Conservation (phyloP, 768 basidiomycete genomes). For the Auricularia auricula-judae region DNA sequence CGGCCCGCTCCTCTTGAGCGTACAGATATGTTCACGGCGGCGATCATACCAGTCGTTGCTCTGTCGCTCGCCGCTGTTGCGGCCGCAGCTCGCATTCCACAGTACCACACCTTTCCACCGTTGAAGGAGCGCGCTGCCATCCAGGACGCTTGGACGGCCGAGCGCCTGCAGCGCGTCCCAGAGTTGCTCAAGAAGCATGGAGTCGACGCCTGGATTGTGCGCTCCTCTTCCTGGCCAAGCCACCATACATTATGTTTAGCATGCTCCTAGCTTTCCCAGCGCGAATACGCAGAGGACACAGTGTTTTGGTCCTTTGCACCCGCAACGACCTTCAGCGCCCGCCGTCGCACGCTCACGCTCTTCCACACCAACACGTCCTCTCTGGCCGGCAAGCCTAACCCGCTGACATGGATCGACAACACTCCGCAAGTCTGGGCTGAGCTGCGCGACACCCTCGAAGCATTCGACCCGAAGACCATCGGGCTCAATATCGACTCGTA, state of each 20-base stretch:
- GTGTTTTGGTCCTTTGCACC: constrained; percentile 41
- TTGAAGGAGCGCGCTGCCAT: constrained; percentile 12
- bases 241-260: not conserved
- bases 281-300: constrained; percentile 45
- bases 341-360: constrained; percentile 37
- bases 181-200: constrained; percentile 30
- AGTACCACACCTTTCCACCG: not conserved
- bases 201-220: constrained; percentile 33
- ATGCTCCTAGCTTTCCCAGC: constrained; percentile 19
- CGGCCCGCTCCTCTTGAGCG: not conserved
- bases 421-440: constrained; percentile 38
- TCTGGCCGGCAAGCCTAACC: constrained; percentile 27
- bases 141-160: constrained; percentile 29
- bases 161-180: constrained; percentile 32
- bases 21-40: not conserved
- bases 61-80: not conserved
- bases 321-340: constrained; percentile 36
- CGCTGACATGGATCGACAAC: constrained; percentile 38
- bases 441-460: constrained; percentile 25
- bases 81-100: not conserved
- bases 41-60: not conserved
- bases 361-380: constrained; percentile 35
- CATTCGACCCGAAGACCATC: constrained; percentile 29
- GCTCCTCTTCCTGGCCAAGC: constrained; percentile 2
- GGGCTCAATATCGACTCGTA: constrained; percentile 35